phyloP scores from a whole-genome alignment of 2,329 filamentous ascomycete species.

The Penicillium thymicola region DNA sequence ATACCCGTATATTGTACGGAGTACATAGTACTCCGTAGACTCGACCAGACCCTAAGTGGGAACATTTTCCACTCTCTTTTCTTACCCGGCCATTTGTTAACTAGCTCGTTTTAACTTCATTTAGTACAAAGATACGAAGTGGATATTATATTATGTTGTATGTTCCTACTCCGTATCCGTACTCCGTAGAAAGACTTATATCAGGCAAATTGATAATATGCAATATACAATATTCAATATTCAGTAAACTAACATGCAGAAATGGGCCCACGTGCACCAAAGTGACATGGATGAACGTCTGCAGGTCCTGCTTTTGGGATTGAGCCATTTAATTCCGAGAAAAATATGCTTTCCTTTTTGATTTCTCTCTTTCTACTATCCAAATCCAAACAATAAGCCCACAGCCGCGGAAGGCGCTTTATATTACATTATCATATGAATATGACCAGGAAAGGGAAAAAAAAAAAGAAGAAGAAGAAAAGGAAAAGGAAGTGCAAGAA shows the following conservation, averaged over 20 bases:
- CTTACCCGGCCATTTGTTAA: neutral
- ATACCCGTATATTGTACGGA: neutral
- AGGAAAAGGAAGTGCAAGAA: too few relatives aligned
- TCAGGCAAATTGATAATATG: too few relatives aligned
- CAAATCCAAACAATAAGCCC: constrained; percentile 3
- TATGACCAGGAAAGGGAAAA: too few relatives aligned
- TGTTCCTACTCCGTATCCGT: neutral
- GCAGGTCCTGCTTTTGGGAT: constrained; percentile 1
- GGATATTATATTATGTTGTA: neutral
- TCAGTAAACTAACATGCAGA: neutral
- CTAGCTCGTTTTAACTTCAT: neutral
- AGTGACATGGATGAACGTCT: constrained; percentile 5
- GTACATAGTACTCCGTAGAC: neutral
- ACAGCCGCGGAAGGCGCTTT: constrained; percentile 19
- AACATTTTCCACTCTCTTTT: neutral
- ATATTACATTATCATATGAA: neutral
- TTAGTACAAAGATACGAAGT: neutral
- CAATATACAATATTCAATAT: neutral
- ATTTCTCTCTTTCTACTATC: neutral
- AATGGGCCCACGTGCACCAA: constrained; percentile 9
- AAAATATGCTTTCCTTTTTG: neutral
- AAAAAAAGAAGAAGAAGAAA: neutral
- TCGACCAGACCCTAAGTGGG: constrained; percentile 1
- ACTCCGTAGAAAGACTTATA: too few relatives aligned
- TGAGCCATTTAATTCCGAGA: neutral